Percentiles rank a stretch among this genome's conserved stretches.
These are phyloP conservation scores for Eustoma russellianum DNA, from an alignment of 257 asterid species.

Conservation along the genomic window DNA sequence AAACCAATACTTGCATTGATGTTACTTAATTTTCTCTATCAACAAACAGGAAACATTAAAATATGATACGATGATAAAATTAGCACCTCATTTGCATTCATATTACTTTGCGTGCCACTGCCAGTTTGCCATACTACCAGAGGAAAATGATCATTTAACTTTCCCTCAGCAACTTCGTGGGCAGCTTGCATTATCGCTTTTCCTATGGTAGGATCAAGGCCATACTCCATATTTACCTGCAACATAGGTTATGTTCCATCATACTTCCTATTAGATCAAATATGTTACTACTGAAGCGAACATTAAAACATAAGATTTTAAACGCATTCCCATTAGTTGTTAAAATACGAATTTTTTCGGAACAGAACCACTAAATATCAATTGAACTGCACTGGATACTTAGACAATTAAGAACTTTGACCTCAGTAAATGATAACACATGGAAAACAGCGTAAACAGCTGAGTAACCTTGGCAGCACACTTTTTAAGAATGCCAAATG, in stretches of 20 bases:
- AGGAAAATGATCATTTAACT: constrained; percentile 86
- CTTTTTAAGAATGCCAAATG: constrained; percentile 90
- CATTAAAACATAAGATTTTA: too few species aligned
- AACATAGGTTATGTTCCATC: constrained; percentile 5
- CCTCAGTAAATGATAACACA: too few species aligned
- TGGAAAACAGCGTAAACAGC: not conserved
- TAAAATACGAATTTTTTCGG: too few species aligned
- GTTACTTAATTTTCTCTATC: too few species aligned
- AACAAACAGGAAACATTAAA: too few species aligned
- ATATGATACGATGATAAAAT: too few species aligned
- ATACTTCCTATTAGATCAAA: not conserved
- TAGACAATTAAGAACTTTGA: too few species aligned
- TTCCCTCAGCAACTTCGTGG: constrained; percentile 96
- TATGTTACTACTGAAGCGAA: not conserved
- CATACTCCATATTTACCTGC: constrained; percentile 91
- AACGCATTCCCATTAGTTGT: too few species aligned
- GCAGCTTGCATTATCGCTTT: constrained; percentile 97
- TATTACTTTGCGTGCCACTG: constrained; percentile 97
- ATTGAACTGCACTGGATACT: too few species aligned
- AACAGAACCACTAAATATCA: too few species aligned
- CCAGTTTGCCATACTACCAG: constrained; percentile 99
- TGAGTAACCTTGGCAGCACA: constrained; percentile 84
- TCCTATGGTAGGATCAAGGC: constrained; percentile 87
- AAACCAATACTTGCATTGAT: too few species aligned
- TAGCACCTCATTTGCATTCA: constrained; percentile 97